Base-by-base conservation (phyloP, 139 green algal genomes). In the Microglena sp. region DNA sequence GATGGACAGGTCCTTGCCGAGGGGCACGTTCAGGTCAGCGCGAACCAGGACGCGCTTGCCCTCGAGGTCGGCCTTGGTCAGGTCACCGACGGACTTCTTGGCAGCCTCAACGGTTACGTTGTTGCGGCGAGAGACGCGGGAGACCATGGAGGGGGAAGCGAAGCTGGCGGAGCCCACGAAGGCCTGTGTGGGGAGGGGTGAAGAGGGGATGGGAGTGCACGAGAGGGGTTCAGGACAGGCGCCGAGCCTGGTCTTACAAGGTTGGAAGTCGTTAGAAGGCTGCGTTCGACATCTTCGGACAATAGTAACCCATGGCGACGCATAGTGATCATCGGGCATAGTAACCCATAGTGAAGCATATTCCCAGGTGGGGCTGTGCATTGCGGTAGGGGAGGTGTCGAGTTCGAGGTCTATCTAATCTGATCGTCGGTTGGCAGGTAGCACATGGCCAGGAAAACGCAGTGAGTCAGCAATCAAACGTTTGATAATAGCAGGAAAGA, bases 1-100 rank as follows among this genome's bases (percentile, higher is more conserved):
- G 82, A 99, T 97, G 43, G 89, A 92, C 1, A 46, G 71, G 56
- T 89, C 72, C 46, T 80, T 89, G 78, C 97, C 89, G n/a, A 99
- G 84, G 21, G 94, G 94, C 33, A 99, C 94, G 85, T 99, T 99
- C 55, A 99, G 83, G 74, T 99, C 66, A 59, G 66, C 45, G 28
- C 58, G 36, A 6, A 67, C 60, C 5, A 77, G 30, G 40, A 73
- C 60, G 30, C 18, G 66, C 84, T 98, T 97, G 73, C 94, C 94
- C 77, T 99, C 86, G 21, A 99, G 82, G 55, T 99, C 93, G 11
- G 72, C 79, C 83, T 96, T 91, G 40, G 32, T 73, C 40, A 98
- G 82, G 77, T 96, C 90, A 30, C 89, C 84, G 0, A 98, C 91
- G 24, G 72, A 88, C 83, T 90, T 92, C 85, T 96, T 96, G 36